Base-by-base conservation (phyloP, 1,284 basidiomycete species). In the Puccinia hordei region DNA sequence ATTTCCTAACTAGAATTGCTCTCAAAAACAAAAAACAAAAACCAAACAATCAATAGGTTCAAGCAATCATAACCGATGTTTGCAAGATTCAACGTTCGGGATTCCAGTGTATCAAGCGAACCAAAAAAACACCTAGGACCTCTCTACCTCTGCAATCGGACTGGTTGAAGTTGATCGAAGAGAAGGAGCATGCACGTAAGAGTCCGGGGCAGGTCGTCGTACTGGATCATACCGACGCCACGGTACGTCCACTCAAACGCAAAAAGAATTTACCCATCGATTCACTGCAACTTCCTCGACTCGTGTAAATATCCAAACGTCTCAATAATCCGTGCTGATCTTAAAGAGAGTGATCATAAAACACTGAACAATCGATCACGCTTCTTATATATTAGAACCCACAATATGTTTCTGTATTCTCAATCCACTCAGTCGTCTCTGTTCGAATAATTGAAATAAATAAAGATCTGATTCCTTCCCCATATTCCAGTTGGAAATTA, bases 151-250 rank as follows among this genome's bases (percentile, higher is more conserved):
- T 57, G 41, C 53, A 73, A 59, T 44, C 49, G 41, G 72, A 73
- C 35, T 73, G 72, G 72, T 38, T 73, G 5, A 73, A 73, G 72
- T 44, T 73, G 49, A 73, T 73, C 59, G 72, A 30, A 44, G 72
- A 73, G 19, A 63, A 38, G 8, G 59, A 38, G 57, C 1, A 63
- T 17, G 15, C 13, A 63, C 19, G 17, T 19, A 2, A 41, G 38
- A 33, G 33, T 8, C 17, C 1, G 59, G 22, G 8, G 33, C 46
- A 38, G 15, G 30, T 63, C 19, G 59, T 63, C 9, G 59, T 63
- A 8, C 6, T 38, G 17, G 59, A 63, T 27, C 33, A 38, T 38
- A 13, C 6, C 2, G 15, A 33, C 33, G 30, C 59, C 2, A 63
- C 59, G 13, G 22, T 38, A 33, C 53, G n/a, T 12, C 53, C 24